Conservation (phyloP, 257 asterid species). For the Solanum rostratum region DNA sequence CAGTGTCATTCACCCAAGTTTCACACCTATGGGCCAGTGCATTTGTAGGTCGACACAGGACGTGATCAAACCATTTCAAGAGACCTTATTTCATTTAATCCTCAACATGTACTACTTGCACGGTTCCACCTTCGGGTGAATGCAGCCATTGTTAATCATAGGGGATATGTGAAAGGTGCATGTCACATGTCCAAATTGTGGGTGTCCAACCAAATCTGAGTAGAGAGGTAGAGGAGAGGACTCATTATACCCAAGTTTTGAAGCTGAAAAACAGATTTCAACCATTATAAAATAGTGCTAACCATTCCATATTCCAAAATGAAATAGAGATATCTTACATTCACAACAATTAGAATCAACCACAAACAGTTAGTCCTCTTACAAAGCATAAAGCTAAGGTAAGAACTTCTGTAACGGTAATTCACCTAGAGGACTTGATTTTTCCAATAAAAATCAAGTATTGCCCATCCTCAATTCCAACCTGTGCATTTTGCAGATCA, state of each 20-base stretch:
- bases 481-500: constrained; percentile 79
- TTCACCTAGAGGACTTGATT: constrained; percentile 68
- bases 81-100: not conserved
- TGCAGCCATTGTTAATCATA: not conserved
- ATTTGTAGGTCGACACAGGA: not conserved
- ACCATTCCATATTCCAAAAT: not conserved
- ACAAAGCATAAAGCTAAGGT: not conserved
- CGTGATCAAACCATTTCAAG: not conserved
- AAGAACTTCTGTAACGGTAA: not conserved
- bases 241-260: not conserved
- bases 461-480: constrained; percentile 78
- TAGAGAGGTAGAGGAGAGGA: not conserved
- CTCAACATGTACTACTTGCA: not conserved
- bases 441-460: constrained; percentile 80
- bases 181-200: not conserved
- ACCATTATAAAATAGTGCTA: not conserved
- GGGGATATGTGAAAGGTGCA: not conserved
- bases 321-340: not conserved
- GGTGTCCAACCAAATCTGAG: not conserved
- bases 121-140: not conserved
- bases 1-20: not conserved
- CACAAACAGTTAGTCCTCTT: not conserved
- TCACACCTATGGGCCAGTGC: not conserved
- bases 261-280: not conserved
- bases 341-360: not conserved